Conservation (phyloP, 2,329 filamentous ascomycete species). For the Aspergillus pseudotamarii region DNA sequence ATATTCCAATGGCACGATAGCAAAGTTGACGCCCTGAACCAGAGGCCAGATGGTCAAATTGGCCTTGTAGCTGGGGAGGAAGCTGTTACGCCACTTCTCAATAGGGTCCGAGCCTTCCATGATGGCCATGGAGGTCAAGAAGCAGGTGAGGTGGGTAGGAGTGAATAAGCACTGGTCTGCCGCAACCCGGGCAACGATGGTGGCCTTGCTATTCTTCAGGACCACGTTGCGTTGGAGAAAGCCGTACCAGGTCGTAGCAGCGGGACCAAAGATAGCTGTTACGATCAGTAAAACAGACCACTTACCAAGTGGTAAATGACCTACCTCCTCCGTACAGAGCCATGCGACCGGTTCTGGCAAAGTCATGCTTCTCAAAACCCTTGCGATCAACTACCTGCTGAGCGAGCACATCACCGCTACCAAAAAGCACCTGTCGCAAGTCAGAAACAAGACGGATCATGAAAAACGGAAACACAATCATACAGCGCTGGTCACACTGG, state of each 20-base stretch:
- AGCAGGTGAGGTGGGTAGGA: constrained; percentile 77
- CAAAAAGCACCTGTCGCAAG: constrained; percentile 73
- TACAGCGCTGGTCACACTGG: constrained; percentile 83
- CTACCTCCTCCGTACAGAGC: constrained; percentile 53
- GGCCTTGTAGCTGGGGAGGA: constrained; percentile 70
- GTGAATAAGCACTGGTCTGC: constrained; percentile 83
- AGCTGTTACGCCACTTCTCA: constrained; percentile 74
- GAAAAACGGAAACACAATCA: constrained; percentile 14
- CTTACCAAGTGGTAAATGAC: constrained; percentile 7
- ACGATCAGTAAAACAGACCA: constrained; percentile 2
- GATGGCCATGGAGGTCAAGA: constrained; percentile 81
- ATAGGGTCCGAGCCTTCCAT: constrained; percentile 69
- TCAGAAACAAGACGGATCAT: not conserved
- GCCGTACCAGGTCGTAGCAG: constrained; percentile 82
- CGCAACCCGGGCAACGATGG: constrained; percentile 76
- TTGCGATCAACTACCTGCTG: constrained; percentile 88
- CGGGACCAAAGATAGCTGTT: constrained; percentile 77
- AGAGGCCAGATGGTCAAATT: constrained; percentile 89
- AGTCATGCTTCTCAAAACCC: constrained; percentile 75
- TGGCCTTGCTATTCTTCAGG: constrained; percentile 63
- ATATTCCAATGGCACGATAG: constrained; percentile 79
- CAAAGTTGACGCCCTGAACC: constrained; percentile 86
- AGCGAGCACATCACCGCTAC: constrained; percentile 84
- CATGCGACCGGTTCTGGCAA: constrained; percentile 52
- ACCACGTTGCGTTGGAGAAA: constrained; percentile 75